Conservation (phyloP, 2,329 filamentous ascomycete genomes). For the Fusarium agapanthi region DNA sequence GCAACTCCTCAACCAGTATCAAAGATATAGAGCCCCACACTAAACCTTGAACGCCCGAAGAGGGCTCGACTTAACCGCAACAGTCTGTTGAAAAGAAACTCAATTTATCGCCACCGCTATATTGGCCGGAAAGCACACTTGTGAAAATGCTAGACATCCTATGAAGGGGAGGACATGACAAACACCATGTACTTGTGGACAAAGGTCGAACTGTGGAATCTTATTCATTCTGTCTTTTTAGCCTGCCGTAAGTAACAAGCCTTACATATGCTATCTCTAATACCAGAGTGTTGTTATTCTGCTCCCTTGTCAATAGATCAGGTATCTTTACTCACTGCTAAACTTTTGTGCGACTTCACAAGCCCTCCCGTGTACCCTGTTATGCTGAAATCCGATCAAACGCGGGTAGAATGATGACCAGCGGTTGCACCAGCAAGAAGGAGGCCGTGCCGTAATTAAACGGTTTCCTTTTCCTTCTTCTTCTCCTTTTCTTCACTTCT, state of each 20-base stretch:
- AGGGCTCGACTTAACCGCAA: not conserved
- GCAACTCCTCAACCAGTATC: not conserved
- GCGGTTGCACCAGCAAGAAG: not conserved
- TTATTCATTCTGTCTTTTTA: conserved; percentile 8
- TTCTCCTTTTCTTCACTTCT: conserved; percentile 33
- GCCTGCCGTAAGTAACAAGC: not conserved
- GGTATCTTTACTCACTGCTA: not conserved
- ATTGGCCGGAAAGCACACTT: not conserved
- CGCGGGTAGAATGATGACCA: not conserved
- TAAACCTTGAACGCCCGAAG: not conserved
- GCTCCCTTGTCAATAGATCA: not conserved
- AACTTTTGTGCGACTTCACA: not conserved
- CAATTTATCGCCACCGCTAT: not conserved
- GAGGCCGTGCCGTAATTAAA: not conserved
- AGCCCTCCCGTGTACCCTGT: not conserved
- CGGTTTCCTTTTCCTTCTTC: conserved; percentile 9
- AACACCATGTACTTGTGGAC: not conserved
- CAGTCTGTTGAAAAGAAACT: not conserved
- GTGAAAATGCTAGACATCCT: not conserved
- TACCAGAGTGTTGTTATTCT: not conserved
- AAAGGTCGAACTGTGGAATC: not conserved
- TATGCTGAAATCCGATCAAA: not conserved
- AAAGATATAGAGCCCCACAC: not conserved
- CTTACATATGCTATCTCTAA: conserved; percentile 3
- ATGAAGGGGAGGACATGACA: not conserved